Evolutionary conservation across 2,329 filamentous ascomycete genomes (phyloP).

Genomic region (Escovopsis sp.): DNA sequence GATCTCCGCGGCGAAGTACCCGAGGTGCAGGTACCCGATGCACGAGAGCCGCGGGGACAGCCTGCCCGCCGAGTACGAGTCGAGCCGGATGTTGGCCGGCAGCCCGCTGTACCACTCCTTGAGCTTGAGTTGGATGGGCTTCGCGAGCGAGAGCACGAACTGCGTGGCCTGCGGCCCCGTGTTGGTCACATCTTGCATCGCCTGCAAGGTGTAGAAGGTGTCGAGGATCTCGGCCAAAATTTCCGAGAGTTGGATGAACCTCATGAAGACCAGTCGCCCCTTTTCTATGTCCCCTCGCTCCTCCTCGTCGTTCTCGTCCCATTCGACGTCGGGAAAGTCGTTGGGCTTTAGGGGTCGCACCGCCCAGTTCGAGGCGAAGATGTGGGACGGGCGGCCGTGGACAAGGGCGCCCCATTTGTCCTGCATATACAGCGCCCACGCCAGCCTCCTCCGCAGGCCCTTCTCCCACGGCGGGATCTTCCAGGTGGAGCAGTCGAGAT

Average conservation of each 20-base stretch:
- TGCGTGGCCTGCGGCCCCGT: constrained; percentile 58
- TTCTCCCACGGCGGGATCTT: constrained; percentile 81
- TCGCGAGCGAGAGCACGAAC: constrained; percentile 59
- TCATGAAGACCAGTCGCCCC: constrained; percentile 55
- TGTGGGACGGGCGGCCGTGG: constrained; percentile 72
- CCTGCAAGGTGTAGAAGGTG: constrained; percentile 67
- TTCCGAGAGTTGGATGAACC: constrained; percentile 61
- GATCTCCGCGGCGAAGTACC: constrained; percentile 89
- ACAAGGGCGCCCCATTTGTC: constrained; percentile 82
- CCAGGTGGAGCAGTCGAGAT: constrained; percentile 78
- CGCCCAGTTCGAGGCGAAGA: constrained; percentile 57
- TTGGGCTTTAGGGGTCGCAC: constrained; percentile 49
- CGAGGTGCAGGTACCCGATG: constrained; percentile 71
- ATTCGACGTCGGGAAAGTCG: constrained; percentile 61
- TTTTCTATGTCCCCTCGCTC: constrained; percentile 51
- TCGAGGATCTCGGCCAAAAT: constrained; percentile 71
- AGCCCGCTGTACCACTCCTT: constrained; percentile 69
- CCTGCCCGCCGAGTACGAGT: constrained; percentile 29
- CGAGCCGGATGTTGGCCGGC: constrained; percentile 51
- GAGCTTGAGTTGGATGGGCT: constrained; percentile 68
- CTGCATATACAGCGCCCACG: constrained; percentile 88
- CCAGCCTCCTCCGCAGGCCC: constrained; percentile 67
- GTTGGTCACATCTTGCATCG: constrained; percentile 52
- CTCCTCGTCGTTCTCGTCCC: constrained; percentile 45
- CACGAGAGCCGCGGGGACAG: constrained; percentile 36